A percentile compares a stretch with the other conserved stretches of the same genome.
These are phyloP conservation scores for Tuber calosporum DNA, from an alignment of 495 filamentous ascomycete genomes.

Conservation along the genomic window DNA sequence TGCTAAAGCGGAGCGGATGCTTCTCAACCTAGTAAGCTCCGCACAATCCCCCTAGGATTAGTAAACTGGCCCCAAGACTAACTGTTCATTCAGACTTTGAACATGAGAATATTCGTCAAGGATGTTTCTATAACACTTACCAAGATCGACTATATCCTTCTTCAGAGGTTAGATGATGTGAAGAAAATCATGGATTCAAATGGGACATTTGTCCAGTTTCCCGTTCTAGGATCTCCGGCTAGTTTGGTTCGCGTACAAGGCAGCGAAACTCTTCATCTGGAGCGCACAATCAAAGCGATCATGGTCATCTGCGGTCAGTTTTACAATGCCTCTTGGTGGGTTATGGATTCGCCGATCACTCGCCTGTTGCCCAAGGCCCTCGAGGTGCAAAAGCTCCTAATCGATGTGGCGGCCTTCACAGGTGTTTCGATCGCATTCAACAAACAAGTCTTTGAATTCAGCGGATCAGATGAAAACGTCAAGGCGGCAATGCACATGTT, in stretches of 20 bases:
- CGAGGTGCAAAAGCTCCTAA: conserved; percentile 81
- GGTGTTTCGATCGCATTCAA: conserved; percentile 92
- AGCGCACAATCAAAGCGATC: conserved; percentile 86
- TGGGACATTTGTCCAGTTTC: conserved; percentile 86
- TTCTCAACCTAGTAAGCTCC: conserved; percentile 68
- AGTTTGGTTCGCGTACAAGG: conserved; percentile 81
- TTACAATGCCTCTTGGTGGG: conserved; percentile 95
- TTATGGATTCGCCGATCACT: conserved; percentile 63
- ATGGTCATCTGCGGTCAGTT: conserved; percentile 96
- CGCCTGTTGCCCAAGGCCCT: conserved; percentile 58
- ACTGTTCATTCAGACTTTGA: conserved; percentile 37
- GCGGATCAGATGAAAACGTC: conserved; percentile 89
- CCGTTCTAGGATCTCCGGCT: conserved; percentile 70
- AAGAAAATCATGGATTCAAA: conserved; percentile 96
- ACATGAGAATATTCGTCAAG: conserved; percentile 80
- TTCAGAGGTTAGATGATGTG: conserved; percentile 88
- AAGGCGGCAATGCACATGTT: conserved; percentile 90
- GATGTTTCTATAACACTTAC: conserved; percentile 74
- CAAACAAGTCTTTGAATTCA: conserved; percentile 85
- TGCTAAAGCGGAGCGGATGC: conserved; percentile 73
- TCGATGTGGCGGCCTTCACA: conserved; percentile 92
- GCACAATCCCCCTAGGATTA: neutral
- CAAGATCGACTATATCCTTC: conserved; percentile 89
- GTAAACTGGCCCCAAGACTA: conserved; percentile 22
- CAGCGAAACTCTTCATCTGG: conserved; percentile 81